Evolutionary conservation across 768 basidiomycete species (phyloP).

Genomic region (Mrakia gelida): DNA sequence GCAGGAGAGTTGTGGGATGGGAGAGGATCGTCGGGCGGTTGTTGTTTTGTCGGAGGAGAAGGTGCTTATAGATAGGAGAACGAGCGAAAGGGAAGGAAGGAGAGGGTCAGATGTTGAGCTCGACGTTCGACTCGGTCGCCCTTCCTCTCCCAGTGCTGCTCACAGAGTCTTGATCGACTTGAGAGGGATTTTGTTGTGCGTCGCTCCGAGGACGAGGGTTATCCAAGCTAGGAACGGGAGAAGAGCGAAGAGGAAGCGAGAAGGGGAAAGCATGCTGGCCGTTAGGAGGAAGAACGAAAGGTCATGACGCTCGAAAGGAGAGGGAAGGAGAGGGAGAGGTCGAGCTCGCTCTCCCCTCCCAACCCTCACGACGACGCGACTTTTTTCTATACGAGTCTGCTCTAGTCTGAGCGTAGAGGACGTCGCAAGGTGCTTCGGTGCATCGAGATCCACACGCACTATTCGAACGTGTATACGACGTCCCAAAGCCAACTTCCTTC

Average conservation of each 20-base stretch:
- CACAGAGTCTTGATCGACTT: constrained; percentile 62
- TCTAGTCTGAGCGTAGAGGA: background rate
- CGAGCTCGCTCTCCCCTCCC: background rate
- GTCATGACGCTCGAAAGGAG: background rate
- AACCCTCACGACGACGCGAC: background rate
- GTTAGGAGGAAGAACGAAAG: background rate
- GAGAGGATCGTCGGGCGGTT: constrained; percentile 2
- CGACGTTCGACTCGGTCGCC: constrained; percentile 59
- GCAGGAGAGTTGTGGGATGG: constrained; percentile 65
- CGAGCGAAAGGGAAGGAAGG: constrained; percentile 47
- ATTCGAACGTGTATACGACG: constrained; percentile 14
- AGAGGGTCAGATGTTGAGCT: constrained; percentile 63
- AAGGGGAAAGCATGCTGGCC: background rate
- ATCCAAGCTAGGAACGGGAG: background rate
- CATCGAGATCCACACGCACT: background rate
- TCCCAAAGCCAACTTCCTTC: background rate
- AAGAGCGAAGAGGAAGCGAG: background rate
- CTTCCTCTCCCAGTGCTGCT: constrained; percentile 44
- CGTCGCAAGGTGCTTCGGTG: constrained; percentile 19
- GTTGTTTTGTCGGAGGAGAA: constrained; percentile 8
- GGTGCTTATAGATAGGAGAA: background rate
- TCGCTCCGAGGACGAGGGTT: background rate
- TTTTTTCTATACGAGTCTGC: background rate
- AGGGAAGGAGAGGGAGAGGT: background rate
- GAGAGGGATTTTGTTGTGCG: constrained; percentile 57